Percentiles rank a stretch among this genome's conserved stretches.
Evolutionary conservation across 31 red algal genomes (phyloP).

Genomic region (Odonthalia washingtoniensis): DNA sequence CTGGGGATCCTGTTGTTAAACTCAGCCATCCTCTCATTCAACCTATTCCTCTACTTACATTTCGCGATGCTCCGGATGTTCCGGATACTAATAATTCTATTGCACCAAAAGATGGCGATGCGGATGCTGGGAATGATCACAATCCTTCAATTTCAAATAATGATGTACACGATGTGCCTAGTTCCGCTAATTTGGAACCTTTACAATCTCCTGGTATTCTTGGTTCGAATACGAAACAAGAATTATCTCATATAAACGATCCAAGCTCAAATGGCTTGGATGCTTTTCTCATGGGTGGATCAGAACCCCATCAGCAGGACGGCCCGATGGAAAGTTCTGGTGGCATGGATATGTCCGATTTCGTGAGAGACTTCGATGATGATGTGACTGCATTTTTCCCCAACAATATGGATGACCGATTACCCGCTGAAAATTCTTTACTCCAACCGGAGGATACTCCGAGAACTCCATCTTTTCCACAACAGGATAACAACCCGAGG

Average conservation of each 20-base stretch:
- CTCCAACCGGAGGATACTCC: background rate
- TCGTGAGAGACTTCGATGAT: conserved; percentile 57
- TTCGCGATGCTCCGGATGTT: background rate
- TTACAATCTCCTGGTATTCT: background rate
- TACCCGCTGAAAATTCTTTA: conserved; percentile 19
- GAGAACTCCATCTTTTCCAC: background rate
- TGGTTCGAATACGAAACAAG: background rate
- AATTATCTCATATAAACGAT: background rate
- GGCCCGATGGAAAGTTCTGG: conserved; percentile 29
- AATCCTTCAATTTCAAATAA: background rate
- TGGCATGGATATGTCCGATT: conserved; percentile 65
- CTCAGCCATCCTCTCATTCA: conserved; percentile 44
- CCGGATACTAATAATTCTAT: background rate
- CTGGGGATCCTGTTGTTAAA: conserved; percentile 22
- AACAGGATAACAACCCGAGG: background rate
- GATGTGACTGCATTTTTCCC: conserved; percentile 68
- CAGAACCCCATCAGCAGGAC: background rate
- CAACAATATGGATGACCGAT: conserved; percentile 46
- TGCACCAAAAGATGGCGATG: background rate
- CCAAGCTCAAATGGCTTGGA: conserved; percentile 37
- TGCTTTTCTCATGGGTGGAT: conserved; percentile 46
- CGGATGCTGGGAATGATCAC: too few relatives aligned
- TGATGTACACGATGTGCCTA: background rate
- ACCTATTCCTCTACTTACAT: conserved; percentile 10
- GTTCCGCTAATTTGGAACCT: background rate